Base-by-base conservation (phyloP, 192 early-diverging fungal species). In the Coemansia sp. region DNA sequence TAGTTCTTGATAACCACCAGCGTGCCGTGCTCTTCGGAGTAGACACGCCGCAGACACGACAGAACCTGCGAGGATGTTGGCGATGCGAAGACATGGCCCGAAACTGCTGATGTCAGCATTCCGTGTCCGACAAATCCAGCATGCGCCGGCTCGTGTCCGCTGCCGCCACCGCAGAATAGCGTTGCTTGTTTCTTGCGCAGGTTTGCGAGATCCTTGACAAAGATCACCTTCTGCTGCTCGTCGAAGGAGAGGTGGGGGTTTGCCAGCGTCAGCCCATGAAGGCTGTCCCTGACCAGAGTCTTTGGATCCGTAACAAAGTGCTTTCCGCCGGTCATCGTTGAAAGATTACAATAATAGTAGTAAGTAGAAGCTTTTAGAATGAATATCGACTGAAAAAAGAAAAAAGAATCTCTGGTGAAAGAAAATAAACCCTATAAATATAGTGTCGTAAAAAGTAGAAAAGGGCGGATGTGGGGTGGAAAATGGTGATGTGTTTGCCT, bases 1-100 rank as follows among this genome's bases (percentile, higher is more conserved):
- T 95, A 95, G 77, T 95, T 95, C 78, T 93, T 95, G 84, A 94
- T 87, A 12, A 95, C 84, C 4, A 93, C 84, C 41, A 95, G 68
- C 9, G 88, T 88, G 26, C 92, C 94, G 32, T 90, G 79, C 39
- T 83, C 71, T 41, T 82, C 80, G 5, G 87, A 86, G 58, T 87
- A 82, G 13, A 87, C 80, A 6, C 78, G 79, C 47, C 90, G 77
- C 51, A 95, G 72, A 48, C 90, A 92, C 2, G 92, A 87, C 10
- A 93, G 80, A 5, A 94, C 88, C 67, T 94, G 92, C 1, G 85
- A 85, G 6, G 94, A 86, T 1, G 89, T 86, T 16, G 94, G 94
- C 19, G 92, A 94, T 6, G 94, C 94, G 83, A 95, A 95, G 11
- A 95, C 91, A 59, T 89, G 87, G 13, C 94, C 94, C 4, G 86